Evolutionary conservation across 2,329 filamentous ascomycete species (phyloP), one percentile per base, ranked within the genome.

Genomic region (Fusarium dimerum): DNA sequence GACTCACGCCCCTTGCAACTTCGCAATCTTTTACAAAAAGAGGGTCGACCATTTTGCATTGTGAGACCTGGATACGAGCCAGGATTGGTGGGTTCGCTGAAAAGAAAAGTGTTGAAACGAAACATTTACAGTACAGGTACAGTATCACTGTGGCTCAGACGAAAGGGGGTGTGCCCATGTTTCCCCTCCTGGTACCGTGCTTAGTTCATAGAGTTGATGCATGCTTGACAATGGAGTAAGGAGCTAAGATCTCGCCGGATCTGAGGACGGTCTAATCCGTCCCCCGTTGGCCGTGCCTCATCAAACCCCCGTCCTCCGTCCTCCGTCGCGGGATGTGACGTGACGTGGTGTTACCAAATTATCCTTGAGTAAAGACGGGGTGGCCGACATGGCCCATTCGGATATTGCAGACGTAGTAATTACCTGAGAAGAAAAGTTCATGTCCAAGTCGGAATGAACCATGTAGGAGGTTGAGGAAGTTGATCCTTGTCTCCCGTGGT

Each of bases 291-390:
- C 60, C 48, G 55, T 51, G 54, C 54, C 64, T 62, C 61, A 63
- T 48, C 55, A 58, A 54, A 59, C 20, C 20, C 20, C 20, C 57
- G 40, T 30, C 47, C 54, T 54, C 48, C 51, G 56, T 52, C 53
- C 55, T 51, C 58, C 56, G 52, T 57, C 40, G 45, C 59, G 59
- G 54, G 57, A 65, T 56, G 55, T 56, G 53, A 61, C 61, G 63
- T 64, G 20, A 26, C 20, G 20, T 36, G 32, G 59, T 54, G 43
- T 38, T 26, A 55, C 59, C 53, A 56, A 7, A 57, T 61, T 45
- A 51, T 50, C 20, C 20, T 26, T 26, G 20, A 26, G 43, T 40
- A 41, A 45, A n/a, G 32, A 50, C 62, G 62, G 62, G 40, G 55
- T 61, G 59, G 51, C 62, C 55, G 62, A 61, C 43, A 9, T 36